These are phyloP conservation scores for Musa acuminata DNA, from an alignment of 176 grass and related monocot genomes.

Conservation along the genomic window DNA sequence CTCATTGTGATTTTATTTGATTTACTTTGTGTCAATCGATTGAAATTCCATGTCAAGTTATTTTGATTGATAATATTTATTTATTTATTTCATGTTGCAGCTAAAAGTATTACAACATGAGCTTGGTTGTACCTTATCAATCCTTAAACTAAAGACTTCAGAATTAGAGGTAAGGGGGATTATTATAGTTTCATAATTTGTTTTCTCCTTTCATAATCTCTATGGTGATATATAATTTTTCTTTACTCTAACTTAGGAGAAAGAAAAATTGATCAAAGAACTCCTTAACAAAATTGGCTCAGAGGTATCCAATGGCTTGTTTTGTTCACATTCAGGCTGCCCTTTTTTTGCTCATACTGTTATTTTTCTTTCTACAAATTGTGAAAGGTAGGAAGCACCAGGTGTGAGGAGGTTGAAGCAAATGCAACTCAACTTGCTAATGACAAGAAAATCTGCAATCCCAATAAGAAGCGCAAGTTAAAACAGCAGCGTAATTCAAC, in stretches of 20 bases:
- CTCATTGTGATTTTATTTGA: not conserved
- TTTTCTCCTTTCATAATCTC: not conserved
- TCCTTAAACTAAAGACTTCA: constrained; percentile 32
- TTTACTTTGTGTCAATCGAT: too few relatives aligned
- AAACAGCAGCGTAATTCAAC: constrained; percentile 36
- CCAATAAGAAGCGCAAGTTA: constrained; percentile 34
- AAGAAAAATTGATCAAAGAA: constrained; percentile 3
- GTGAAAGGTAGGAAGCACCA: constrained; percentile 6
- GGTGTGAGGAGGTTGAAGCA: constrained; percentile 14
- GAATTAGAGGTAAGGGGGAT: constrained; percentile 34
- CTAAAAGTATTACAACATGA: too few relatives aligned
- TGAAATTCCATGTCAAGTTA: too few relatives aligned
- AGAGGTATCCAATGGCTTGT: not conserved
- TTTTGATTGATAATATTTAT: too few relatives aligned
- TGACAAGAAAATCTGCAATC: constrained; percentile 22
- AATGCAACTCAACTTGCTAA: constrained; percentile 5
- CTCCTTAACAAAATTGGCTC: not conserved
- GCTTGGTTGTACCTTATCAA: not conserved
- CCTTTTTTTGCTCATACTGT: not conserved
- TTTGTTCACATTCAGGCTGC: not conserved
- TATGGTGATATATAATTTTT: not conserved
- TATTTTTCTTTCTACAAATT: not conserved
- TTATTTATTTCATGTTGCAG: too few relatives aligned
- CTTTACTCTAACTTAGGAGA: not conserved
- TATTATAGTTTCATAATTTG: not conserved